A percentile compares a stretch with the other conserved stretches of the same genome.
Evolutionary conservation across 345 rosid genomes (phyloP).

Genomic region (Angophora floribunda): DNA sequence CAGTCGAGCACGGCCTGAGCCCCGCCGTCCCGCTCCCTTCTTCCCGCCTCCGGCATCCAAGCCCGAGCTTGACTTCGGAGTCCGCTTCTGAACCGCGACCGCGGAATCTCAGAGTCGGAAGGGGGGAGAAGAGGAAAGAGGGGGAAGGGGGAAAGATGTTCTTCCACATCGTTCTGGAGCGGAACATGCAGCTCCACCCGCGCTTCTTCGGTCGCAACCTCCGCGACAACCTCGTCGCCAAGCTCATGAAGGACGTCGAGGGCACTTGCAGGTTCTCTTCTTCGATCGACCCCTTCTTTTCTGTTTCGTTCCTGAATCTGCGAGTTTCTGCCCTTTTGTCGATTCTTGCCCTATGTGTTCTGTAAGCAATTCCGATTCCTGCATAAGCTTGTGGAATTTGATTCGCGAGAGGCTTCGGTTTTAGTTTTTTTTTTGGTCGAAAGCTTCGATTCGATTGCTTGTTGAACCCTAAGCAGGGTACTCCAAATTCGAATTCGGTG

Average conservation of each 20-base stretch:
- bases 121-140: not conserved
- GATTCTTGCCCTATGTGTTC: not conserved
- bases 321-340: not conserved
- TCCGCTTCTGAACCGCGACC: not conserved
- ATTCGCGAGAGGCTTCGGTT: not conserved
- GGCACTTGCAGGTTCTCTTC: constrained; percentile 78
- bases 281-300: not conserved
- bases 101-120: not conserved
- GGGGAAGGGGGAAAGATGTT: constrained; percentile 33
- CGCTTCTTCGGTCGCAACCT: constrained; percentile 84
- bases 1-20: not conserved
- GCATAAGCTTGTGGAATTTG: not conserved
- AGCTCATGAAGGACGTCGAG: constrained; percentile 94
- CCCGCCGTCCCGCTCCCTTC: not conserved
- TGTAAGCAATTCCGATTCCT: not conserved
- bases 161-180: constrained; percentile 77
- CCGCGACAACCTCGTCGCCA: constrained; percentile 66
- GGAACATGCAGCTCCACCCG: constrained; percentile 92
- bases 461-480: no score
- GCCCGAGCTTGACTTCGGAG: not conserved
- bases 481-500: no score
- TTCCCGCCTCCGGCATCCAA: not conserved
- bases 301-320: not conserved
- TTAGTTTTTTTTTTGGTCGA: not conserved
- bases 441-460: not conserved